Evolutionary conservation across 176 grass and related monocot genomes (phyloP).

Genomic region (Saccharum officinarum): DNA sequence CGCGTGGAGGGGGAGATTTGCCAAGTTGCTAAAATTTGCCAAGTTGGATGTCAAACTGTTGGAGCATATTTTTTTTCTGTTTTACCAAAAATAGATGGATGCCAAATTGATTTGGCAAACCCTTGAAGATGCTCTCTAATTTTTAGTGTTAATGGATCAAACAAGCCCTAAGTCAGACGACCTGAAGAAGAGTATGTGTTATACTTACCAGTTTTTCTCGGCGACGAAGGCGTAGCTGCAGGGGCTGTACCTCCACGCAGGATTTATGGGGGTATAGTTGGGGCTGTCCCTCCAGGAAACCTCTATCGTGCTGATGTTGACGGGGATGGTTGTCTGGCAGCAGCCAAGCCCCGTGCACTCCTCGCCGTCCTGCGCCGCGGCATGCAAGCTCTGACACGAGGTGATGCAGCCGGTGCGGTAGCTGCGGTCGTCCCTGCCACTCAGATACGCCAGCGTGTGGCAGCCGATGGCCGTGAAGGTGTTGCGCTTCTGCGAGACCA

Average conservation of each 20-base stretch:
- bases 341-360: background rate
- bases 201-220: constrained; percentile 33
- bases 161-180: too few species aligned
- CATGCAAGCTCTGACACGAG: background rate
- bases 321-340: constrained; percentile 7
- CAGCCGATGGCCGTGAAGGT: constrained; percentile 40
- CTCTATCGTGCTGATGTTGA: background rate
- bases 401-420: constrained; percentile 15
- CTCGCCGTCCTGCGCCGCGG: background rate
- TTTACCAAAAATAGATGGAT: too few species aligned
- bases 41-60: too few species aligned
- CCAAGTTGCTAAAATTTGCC: too few species aligned
- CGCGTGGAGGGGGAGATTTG: too few species aligned
- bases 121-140: too few species aligned
- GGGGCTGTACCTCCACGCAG: background rate
- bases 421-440: fast-evolving
- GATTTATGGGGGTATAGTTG: fast-evolving
- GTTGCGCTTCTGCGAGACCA: constrained; percentile 6
- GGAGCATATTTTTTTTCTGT: too few species aligned
- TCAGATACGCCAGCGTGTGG: background rate
- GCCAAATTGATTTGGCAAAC: too few species aligned
- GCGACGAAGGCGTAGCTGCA: constrained; percentile 26
- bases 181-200: too few species aligned
- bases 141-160: too few species aligned
- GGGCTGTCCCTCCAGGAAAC: background rate